These are phyloP conservation scores for Silene latifolia DNA, from an alignment of 148 eudicot species.

Conservation along the genomic window DNA sequence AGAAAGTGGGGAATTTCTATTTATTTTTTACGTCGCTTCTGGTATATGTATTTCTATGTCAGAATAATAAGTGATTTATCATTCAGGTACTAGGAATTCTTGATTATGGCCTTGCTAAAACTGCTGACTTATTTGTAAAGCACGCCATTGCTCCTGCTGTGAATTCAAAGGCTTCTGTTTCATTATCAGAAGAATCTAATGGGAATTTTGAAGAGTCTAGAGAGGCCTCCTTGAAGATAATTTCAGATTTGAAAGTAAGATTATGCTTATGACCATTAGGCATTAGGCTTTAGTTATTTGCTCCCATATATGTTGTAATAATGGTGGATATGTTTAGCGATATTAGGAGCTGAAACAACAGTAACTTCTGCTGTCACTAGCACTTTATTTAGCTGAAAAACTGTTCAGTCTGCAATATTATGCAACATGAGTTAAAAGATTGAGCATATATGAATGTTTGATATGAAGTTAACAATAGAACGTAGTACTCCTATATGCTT, in stretches of 20 bases:
- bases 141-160: slow-evolving; percentile 58
- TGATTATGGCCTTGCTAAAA: slow-evolving; percentile 80
- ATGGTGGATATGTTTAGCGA: background rate
- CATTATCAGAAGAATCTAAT: slow-evolving; percentile 45
- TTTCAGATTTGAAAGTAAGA: slow-evolving; percentile 51
- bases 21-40: background rate
- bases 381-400: background rate
- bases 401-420: background rate
- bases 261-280: background rate
- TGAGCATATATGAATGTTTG: background rate
- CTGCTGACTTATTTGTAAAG: slow-evolving; percentile 78
- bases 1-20: background rate
- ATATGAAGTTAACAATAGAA: background rate
- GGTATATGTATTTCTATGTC: background rate
- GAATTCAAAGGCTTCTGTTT: slow-evolving; percentile 34
- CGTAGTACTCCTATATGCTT: background rate
- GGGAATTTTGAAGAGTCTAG: slow-evolving; percentile 30
- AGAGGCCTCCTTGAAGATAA: slow-evolving; percentile 55
- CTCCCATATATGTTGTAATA: background rate
- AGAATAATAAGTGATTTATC: background rate
- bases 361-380: background rate
- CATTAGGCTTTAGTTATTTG: background rate
- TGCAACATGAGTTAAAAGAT: background rate
- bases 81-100: slow-evolving; percentile 70
- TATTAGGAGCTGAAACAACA: background rate